Percentiles rank a stretch among this genome's conserved stretches.
Evolutionary conservation across 2,329 filamentous ascomycete species (phyloP).

Genomic region (Herpotrichia juniperi): DNA sequence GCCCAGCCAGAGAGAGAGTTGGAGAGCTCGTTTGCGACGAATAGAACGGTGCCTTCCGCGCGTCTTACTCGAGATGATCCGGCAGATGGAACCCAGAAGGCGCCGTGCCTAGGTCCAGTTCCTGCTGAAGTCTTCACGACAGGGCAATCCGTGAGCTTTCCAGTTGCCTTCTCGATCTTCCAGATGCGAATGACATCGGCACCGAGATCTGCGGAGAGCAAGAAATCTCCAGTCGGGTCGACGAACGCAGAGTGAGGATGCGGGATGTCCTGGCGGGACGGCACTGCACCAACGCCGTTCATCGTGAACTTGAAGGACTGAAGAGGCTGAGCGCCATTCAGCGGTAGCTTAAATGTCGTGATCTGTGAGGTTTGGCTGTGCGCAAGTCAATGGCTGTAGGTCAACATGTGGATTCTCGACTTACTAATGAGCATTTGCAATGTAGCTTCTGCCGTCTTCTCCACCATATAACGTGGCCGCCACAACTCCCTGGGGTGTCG

Average conservation of each 20-base stretch:
- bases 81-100: conserved; percentile 52
- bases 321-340: conserved; percentile 31
- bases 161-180: conserved; percentile 53
- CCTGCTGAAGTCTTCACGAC: conserved; percentile 52
- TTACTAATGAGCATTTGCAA: conserved; percentile 39
- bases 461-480: conserved; percentile 37
- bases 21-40: conserved; percentile 41
- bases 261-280: conserved; percentile 59
- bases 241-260: conserved; percentile 61
- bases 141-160: conserved; percentile 54
- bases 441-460: conserved; percentile 34
- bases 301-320: conserved; percentile 39
- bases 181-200: conserved; percentile 62
- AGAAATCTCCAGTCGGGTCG: conserved; percentile 57
- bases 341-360: conserved; percentile 43
- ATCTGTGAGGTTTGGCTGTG: conserved; percentile 36
- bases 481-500: conserved; percentile 30
- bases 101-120: conserved; percentile 60
- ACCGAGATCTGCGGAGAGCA: conserved; percentile 61
- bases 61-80: conserved; percentile 25
- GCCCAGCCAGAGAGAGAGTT: conserved; percentile 40
- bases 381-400: conserved; percentile 5
- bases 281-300: conserved; percentile 49
- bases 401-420: conserved; percentile 8
- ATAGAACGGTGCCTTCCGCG: conserved; percentile 30